These are phyloP conservation scores for Starmera dryadoides DNA, from an alignment of 805 yeast genomes.

Conservation along the genomic window DNA sequence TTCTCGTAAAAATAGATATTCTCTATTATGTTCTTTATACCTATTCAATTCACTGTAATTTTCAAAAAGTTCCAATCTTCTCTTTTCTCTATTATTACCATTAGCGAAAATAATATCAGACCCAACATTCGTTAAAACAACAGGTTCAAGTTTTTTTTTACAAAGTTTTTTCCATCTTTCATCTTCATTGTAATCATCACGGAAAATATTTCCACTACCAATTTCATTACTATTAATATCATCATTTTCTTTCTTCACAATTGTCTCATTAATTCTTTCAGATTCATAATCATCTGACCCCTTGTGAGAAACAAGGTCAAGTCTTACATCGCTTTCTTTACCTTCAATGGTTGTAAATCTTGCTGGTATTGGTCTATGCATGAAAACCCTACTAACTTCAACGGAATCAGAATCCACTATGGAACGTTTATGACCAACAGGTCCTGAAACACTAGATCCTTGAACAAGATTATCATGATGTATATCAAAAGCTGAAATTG, in stretches of 20 bases:
- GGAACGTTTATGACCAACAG: no score
- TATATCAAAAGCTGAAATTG: no score
- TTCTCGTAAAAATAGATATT: conserved; percentile 4
- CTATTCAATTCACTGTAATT: conserved; percentile 11
- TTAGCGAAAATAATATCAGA: conserved; percentile 19
- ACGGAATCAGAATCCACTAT: no score
- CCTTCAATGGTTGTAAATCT: not conserved
- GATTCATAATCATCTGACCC: no score
- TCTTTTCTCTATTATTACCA: conserved; percentile 21
- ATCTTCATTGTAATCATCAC: not conserved
- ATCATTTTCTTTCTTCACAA: not conserved
- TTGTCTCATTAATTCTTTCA: no score
- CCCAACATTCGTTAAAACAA: not conserved
- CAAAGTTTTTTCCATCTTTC: not conserved
- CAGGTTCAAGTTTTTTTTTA: not conserved
- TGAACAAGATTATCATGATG: no score
- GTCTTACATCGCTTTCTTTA: not conserved
- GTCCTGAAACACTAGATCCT: no score
- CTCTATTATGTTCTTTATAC: conserved; percentile 11
- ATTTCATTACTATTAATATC: not conserved
- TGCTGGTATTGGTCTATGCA: not conserved
- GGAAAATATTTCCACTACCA: not conserved
- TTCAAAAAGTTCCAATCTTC: conserved; percentile 19
- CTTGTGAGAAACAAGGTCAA: no score
- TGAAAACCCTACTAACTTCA: no score